These are phyloP conservation scores for Gracilaria gracilis DNA, from an alignment of 23 red algal genomes.

Conservation along the genomic window DNA sequence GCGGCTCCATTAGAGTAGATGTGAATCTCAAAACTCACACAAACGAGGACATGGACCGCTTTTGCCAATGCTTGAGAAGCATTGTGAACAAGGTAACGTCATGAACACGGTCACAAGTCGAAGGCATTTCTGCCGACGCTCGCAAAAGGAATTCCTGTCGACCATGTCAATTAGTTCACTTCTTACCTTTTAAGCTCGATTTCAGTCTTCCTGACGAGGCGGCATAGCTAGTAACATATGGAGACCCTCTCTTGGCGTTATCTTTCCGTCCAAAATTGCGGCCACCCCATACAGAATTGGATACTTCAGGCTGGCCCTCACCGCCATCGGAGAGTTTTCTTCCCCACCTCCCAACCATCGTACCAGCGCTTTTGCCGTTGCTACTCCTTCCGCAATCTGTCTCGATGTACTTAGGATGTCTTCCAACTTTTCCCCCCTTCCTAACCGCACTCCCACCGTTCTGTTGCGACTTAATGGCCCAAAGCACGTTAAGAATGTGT, in stretches of 20 bases:
- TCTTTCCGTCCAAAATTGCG: slow-evolving; percentile 85
- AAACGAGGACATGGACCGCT: slow-evolving; percentile 10
- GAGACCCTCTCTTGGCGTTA: slow-evolving; percentile 87
- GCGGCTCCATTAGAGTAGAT: slow-evolving; percentile 13
- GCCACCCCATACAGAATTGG: slow-evolving; percentile 91
- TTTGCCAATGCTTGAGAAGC: slow-evolving; percentile 2
- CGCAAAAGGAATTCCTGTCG: neutral
- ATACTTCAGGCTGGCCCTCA: slow-evolving; percentile 78
- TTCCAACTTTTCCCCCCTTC: slow-evolving; percentile 85
- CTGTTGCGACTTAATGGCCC: slow-evolving; percentile 94
- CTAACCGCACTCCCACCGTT: slow-evolving; percentile 92
- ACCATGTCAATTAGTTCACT: neutral
- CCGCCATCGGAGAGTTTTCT: slow-evolving; percentile 58
- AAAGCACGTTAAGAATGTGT: slow-evolving; percentile 99
- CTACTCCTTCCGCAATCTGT: slow-evolving; percentile 85
- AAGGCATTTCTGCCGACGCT: neutral
- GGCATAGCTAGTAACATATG: slow-evolving; percentile 93
- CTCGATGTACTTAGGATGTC: slow-evolving; percentile 84
- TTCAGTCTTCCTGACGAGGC: slow-evolving; percentile 86
- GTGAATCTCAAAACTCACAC: neutral
- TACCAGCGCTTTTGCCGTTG: slow-evolving; percentile 89
- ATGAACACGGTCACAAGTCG: neutral
- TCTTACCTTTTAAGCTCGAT: neutral
- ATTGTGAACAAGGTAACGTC: slow-evolving; percentile 1
- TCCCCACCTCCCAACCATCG: slow-evolving; percentile 71